phyloP scores from a whole-genome alignment of 2,329 filamentous ascomycete species.

The Pyricularia pennisetigena region DNA sequence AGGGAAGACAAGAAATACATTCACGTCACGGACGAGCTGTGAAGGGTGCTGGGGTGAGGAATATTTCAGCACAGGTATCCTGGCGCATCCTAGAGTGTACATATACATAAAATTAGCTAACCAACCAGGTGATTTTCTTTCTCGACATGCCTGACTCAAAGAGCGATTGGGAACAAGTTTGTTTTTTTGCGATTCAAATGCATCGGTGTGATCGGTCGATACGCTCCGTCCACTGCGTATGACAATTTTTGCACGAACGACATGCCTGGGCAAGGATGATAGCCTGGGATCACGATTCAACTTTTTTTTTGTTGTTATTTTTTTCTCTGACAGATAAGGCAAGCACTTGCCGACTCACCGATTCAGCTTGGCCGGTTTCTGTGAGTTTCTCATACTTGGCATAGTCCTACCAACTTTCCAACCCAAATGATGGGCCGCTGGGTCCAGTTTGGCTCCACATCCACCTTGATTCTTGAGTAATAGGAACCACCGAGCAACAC shows the following conservation, averaged over 20 bases:
- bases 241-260: not conserved
- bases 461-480: constrained; percentile 4
- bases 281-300: not conserved
- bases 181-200: not conserved
- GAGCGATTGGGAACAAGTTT: not conserved
- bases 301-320: not conserved
- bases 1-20: constrained; percentile 93
- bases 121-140: constrained; percentile 16
- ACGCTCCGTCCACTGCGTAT: not conserved
- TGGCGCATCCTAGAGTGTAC: constrained; percentile 16
- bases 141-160: constrained; percentile 4
- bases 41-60: constrained; percentile 21
- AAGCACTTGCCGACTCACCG: not conserved
- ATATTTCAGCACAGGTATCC: constrained; percentile 18
- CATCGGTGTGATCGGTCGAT: not conserved
- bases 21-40: constrained; percentile 85
- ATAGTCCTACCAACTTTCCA: not conserved
- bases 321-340: not conserved
- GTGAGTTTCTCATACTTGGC: not conserved
- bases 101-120: constrained; percentile 13
- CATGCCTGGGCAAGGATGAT: not conserved
- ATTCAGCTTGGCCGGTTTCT: not conserved
- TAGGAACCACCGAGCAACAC: not conserved
- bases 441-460: constrained; percentile 1
- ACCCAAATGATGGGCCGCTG: not conserved